Conservation (phyloP, 1,284 basidiomycete species). For the Apiotrichum laibachii region DNA sequence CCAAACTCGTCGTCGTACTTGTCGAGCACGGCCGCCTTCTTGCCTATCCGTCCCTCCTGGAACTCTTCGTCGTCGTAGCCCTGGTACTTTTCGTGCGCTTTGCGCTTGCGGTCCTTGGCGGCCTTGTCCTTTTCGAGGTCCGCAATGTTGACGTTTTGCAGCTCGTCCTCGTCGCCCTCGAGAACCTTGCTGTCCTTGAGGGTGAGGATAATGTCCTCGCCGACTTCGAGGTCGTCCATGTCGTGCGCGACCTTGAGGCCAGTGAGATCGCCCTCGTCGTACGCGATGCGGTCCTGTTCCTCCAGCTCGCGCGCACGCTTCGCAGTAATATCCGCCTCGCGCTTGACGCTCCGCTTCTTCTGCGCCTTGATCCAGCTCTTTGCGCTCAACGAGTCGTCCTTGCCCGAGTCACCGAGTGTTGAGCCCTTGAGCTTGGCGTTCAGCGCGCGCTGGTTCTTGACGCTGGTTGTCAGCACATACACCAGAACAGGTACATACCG, state of each 20-base stretch:
- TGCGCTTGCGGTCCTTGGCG: conserved; percentile 72
- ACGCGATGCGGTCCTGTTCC: conserved; percentile 70
- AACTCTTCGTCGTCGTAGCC: conserved; percentile 98
- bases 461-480: conserved; percentile 3
- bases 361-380: conserved; percentile 83
- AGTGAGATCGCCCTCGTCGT: conserved; percentile 77
- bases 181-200: conserved; percentile 92
- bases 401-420: conserved; percentile 77
- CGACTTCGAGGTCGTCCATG: conserved; percentile 84
- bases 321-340: conserved; percentile 69
- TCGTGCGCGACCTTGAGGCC: conserved; percentile 96
- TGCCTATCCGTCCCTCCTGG: conserved; percentile 62
- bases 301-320: conserved; percentile 75
- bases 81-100: conserved; percentile 77
- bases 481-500: conserved; percentile 66
- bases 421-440: conserved; percentile 82
- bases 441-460: conserved; percentile 59
- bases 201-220: conserved; percentile 91
- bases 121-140: conserved; percentile 72
- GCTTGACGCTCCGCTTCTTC: conserved; percentile 82
- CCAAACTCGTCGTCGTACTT: conserved; percentile 89
- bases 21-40: conserved; percentile 77
- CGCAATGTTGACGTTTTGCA: conserved; percentile 89
- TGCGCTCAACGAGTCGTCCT: conserved; percentile 59
- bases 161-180: conserved; percentile 95